These are phyloP conservation scores for Aureobasidium lini DNA, from an alignment of 2,329 filamentous ascomycete genomes.

Conservation along the genomic window DNA sequence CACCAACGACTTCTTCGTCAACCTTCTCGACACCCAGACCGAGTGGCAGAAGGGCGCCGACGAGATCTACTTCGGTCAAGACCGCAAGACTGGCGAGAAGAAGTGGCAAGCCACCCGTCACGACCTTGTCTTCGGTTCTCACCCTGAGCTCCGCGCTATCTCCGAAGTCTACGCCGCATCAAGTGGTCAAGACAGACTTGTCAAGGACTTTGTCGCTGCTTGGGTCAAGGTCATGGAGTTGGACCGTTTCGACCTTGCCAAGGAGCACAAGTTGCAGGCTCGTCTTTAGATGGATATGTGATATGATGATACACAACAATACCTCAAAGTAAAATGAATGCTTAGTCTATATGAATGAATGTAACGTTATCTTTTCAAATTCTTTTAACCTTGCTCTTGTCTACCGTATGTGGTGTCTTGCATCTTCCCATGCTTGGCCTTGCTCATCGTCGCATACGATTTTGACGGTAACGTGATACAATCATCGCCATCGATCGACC, in stretches of 20 bases:
- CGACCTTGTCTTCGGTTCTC: constrained; percentile 66
- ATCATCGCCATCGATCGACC: no score
- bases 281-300: constrained; percentile 1
- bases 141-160: constrained; percentile 64
- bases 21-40: constrained; percentile 61
- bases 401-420: no score
- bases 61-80: constrained; percentile 57
- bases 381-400: neutral
- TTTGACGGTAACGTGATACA: no score
- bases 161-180: constrained; percentile 60
- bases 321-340: neutral
- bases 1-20: constrained; percentile 77
- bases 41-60: constrained; percentile 52
- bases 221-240: constrained; percentile 71
- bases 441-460: no score
- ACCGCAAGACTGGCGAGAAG: constrained; percentile 57
- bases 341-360: constrained; percentile 2
- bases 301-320: neutral
- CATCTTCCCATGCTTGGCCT: no score
- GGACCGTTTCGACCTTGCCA: constrained; percentile 57
- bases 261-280: constrained; percentile 6
- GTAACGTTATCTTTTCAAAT: neutral
- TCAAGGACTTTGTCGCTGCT: constrained; percentile 61
- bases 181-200: constrained; percentile 57
- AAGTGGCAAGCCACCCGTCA: constrained; percentile 64